phyloP scores from a whole-genome alignment of 169 alveolate genomes.

The Cystoisospora suis region DNA sequence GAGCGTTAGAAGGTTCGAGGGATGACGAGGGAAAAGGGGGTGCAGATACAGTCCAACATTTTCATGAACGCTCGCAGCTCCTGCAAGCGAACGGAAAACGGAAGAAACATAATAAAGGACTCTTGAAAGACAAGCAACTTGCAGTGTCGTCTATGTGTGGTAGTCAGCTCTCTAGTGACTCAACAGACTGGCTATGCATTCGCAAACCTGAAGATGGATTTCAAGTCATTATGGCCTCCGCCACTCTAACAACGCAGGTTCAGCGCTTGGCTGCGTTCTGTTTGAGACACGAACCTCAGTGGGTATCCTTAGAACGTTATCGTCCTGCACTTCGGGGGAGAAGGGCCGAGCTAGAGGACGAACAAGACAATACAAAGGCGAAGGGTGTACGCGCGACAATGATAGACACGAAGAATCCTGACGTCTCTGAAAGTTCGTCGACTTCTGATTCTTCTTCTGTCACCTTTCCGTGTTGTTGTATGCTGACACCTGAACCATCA shows the following conservation, averaged over 20 bases:
- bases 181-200: neutral
- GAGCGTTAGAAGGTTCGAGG: neutral
- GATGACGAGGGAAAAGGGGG: neutral
- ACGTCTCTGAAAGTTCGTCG: neutral
- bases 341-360: neutral
- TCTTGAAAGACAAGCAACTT: neutral
- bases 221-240: slow-evolving; percentile 56
- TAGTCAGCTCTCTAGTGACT: too few species aligned
- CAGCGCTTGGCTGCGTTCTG: slow-evolving; percentile 56
- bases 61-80: neutral
- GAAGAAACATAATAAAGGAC: neutral
- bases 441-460: too few species aligned
- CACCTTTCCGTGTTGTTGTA: slow-evolving; percentile 36
- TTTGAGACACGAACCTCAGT: slow-evolving; percentile 17
- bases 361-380: neutral
- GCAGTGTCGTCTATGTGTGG: too few species aligned
- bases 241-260: slow-evolving; percentile 59
- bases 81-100: neutral
- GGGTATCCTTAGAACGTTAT: slow-evolving; percentile 25
- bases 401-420: neutral
- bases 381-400: neutral
- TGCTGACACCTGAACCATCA: neutral
- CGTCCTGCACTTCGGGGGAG: neutral
- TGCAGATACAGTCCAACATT: too few species aligned
- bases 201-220: neutral